Base-by-base conservation (phyloP, 768 basidiomycete species). In the Mycena leptocephala region DNA sequence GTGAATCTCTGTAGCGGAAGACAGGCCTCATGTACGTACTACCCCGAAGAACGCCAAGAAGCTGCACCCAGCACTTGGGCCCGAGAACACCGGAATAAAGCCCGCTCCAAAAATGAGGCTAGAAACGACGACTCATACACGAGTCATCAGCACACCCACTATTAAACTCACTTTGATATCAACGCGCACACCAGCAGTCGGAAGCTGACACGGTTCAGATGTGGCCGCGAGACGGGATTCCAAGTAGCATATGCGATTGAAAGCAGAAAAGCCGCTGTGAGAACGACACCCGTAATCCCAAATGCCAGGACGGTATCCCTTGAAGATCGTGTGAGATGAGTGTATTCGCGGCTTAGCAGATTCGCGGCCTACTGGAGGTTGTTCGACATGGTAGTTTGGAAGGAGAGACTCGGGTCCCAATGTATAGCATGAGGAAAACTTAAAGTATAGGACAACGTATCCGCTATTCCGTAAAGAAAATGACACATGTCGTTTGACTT, bases 11-110 rank as follows among this genome's bases (percentile, higher is more conserved):
- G 62, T 63, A 20, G 39, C 33, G 14, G 24, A 33, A 63, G 41
- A 63, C 16, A 33, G 18, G 39, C 62, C 41, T 43, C 39, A 33
- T 30, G 37, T 43, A 63, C 62, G 39, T 33, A 63, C 62, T 39
- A 63, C 16, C 39, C 62, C 62, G 62, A 63, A 63, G 62, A 63
- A 63, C 62, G n/a, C n/a, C n/a, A n/a, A n/a, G n/a, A n/a, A n/a
- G n/a, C n/a, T n/a, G n/a, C n/a, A n/a, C n/a, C n/a, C n/a, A n/a
- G n/a, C n/a, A n/a, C n/a, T n/a, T n/a, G n/a, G n/a, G n/a, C n/a
- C n/a, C n/a, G n/a, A n/a, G 62, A 63, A 63, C 4, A 39, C 22
- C 62, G 41, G 39, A 22, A 63, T 63, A 22, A 33, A 63, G 41
- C 24, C 43, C 41, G 41, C 62, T 20, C 32, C 62, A 33, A 63